A percentile compares a stretch with the other conserved stretches of the same genome.
These are phyloP conservation scores for Physaria fendleri DNA, from an alignment of 345 rosid species.

Conservation along the genomic window DNA sequence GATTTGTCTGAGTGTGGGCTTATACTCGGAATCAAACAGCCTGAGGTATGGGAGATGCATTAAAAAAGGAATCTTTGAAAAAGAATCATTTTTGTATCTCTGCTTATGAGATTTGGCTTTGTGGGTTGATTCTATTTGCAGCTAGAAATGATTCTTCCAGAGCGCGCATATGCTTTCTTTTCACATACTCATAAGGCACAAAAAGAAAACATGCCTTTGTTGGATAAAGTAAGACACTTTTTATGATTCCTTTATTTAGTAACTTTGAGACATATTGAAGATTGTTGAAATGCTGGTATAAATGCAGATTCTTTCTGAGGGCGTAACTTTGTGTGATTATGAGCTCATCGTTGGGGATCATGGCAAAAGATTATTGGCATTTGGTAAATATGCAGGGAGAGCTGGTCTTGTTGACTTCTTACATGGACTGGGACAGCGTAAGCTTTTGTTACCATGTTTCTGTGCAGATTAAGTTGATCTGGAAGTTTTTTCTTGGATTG, in stretches of 20 bases:
- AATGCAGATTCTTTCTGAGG: slow-evolving; percentile 57
- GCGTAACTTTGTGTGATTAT: slow-evolving; percentile 74
- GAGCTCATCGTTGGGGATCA: slow-evolving; percentile 75
- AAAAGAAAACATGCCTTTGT: slow-evolving; percentile 76
- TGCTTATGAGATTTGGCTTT: not conserved
- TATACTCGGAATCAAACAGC: slow-evolving; percentile 78
- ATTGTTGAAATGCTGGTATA: not conserved
- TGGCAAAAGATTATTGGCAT: slow-evolving; percentile 72
- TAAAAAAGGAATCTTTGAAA: not conserved
- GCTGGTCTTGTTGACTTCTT: slow-evolving; percentile 86
- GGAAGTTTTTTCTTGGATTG: not conserved
- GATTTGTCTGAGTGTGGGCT: slow-evolving; percentile 89
- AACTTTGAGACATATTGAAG: not conserved
- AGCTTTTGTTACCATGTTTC: slow-evolving; percentile 13
- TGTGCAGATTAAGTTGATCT: not conserved
- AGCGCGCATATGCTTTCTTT: slow-evolving; percentile 86
- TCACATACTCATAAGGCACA: slow-evolving; percentile 91
- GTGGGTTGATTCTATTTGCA: slow-evolving; percentile 25
- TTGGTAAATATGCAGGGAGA: slow-evolving; percentile 91
- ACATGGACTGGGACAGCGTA: slow-evolving; percentile 76
- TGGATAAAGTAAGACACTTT: slow-evolving; percentile 55
- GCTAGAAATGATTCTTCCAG: slow-evolving; percentile 71
- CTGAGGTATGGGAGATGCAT: slow-evolving; percentile 38
- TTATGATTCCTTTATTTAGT: not conserved
- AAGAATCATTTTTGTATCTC: not conserved